These are phyloP conservation scores for Thymus mandschuricus DNA, from an alignment of 257 asterid species.

Conservation along the genomic window DNA sequence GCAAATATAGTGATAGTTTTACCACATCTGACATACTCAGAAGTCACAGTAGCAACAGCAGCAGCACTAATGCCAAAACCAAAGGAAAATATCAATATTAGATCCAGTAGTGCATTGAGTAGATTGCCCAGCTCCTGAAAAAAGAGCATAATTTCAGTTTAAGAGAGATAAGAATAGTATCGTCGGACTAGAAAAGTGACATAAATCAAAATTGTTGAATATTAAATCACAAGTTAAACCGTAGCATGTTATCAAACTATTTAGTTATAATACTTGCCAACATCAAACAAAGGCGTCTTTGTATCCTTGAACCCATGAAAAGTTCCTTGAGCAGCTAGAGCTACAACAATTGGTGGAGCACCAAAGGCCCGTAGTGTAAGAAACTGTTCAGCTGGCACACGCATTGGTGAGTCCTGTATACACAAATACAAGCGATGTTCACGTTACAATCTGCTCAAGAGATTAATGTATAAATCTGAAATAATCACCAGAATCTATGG, in stretches of 20 bases:
- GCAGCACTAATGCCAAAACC: constrained; percentile 89
- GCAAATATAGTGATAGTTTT: constrained; percentile 53
- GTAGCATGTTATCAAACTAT: constrained; percentile 3
- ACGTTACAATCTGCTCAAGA: too few relatives aligned
- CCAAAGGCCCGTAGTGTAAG: too few relatives aligned
- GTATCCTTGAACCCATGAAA: too few relatives aligned
- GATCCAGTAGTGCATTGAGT: constrained; percentile 74
- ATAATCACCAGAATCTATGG: neutral
- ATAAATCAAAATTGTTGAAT: neutral
- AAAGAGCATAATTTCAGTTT: constrained; percentile 21
- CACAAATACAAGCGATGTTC: too few relatives aligned
- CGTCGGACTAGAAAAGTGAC: constrained; percentile 16
- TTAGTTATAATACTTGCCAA: constrained; percentile 29
- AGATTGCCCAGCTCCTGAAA: constrained; percentile 86
- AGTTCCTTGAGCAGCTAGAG: too few relatives aligned
- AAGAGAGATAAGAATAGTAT: constrained; percentile 25
- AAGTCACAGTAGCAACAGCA: constrained; percentile 87
- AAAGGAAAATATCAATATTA: constrained; percentile 64
- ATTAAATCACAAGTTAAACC: neutral
- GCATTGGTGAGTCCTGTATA: too few relatives aligned
- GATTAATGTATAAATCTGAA: constrained; percentile 20
- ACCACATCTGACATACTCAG: constrained; percentile 98
- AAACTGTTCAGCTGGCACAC: too few relatives aligned
- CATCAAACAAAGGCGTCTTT: too few relatives aligned
- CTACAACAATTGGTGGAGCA: too few relatives aligned